Evolutionary conservation across 2,329 filamentous ascomycete genomes (phyloP).

Genomic region (Hyphodiscus sp.): DNA sequence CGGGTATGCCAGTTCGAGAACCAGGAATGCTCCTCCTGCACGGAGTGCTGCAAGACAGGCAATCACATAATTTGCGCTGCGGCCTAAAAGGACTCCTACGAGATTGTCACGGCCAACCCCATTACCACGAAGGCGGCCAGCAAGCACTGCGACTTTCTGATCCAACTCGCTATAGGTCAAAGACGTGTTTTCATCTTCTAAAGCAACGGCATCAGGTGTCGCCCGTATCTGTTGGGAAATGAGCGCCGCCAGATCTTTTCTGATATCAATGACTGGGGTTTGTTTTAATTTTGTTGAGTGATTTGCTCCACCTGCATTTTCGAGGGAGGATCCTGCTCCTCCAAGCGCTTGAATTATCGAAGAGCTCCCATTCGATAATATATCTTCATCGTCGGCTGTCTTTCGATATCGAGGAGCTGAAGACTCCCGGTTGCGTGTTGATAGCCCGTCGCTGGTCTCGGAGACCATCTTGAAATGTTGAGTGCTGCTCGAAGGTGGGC

Average conservation of each 20-base stretch:
- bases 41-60: conserved; percentile 71
- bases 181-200: conserved; percentile 61
- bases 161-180: conserved; percentile 72
- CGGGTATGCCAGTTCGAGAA: conserved; percentile 74
- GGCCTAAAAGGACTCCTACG: conserved; percentile 68
- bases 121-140: conserved; percentile 55
- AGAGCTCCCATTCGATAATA: background rate
- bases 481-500: too few relatives aligned
- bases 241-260: conserved; percentile 65
- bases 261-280: conserved; percentile 64
- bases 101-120: conserved; percentile 67
- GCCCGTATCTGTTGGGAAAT: conserved; percentile 62
- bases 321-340: too few relatives aligned
- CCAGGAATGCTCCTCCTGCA: conserved; percentile 73
- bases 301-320: background rate
- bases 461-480: too few relatives aligned
- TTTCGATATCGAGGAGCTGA: too few relatives aligned
- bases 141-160: conserved; percentile 56
- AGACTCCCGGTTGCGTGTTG: too few relatives aligned
- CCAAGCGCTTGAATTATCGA: background rate
- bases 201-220: conserved; percentile 62
- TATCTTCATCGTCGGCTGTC: too few relatives aligned
- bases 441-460: too few relatives aligned
- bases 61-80: conserved; percentile 74
- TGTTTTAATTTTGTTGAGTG: conserved; percentile 20